Evolutionary conservation across 345 rosid species (phyloP).

Genomic region (Gossypium rotundifolium): DNA sequence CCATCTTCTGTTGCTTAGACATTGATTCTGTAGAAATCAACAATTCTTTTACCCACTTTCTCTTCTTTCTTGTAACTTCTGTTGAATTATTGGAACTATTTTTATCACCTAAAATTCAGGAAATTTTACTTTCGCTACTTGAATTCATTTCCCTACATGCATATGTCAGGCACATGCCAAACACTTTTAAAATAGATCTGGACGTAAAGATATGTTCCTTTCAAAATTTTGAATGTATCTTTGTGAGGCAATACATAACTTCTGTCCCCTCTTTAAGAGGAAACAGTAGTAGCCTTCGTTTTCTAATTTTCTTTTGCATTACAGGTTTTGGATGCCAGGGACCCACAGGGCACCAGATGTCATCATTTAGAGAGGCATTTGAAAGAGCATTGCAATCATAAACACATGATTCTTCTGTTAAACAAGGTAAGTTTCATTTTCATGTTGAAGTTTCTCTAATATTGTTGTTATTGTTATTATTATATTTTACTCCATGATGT

Average conservation of each 20-base stretch:
- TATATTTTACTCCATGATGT: background rate
- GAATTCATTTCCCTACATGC: background rate
- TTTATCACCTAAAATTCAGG: background rate
- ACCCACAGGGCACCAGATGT: constrained; percentile 92
- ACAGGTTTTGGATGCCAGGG: constrained; percentile 98
- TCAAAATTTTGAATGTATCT: background rate
- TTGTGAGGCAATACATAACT: background rate
- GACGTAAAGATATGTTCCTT: background rate
- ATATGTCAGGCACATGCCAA: background rate
- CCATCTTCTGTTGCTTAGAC: background rate
- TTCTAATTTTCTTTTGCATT: constrained; percentile 4
- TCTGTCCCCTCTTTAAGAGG: background rate
- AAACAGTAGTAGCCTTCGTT: background rate
- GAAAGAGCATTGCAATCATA: constrained; percentile 89
- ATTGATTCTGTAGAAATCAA: background rate
- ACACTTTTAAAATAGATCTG: background rate
- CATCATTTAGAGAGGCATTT: constrained; percentile 77
- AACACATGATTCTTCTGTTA: constrained; percentile 80
- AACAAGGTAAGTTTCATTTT: constrained; percentile 59
- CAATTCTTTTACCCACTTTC: background rate
- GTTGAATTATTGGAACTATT: background rate
- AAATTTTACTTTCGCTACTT: background rate
- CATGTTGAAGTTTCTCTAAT: background rate
- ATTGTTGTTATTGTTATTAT: background rate
- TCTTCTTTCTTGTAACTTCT: background rate